Percentiles rank a stretch among this genome's conserved stretches.
These are phyloP conservation scores for Aureobasidium melanogenum DNA, from an alignment of 2,329 filamentous ascomycete species.

Conservation along the genomic window DNA sequence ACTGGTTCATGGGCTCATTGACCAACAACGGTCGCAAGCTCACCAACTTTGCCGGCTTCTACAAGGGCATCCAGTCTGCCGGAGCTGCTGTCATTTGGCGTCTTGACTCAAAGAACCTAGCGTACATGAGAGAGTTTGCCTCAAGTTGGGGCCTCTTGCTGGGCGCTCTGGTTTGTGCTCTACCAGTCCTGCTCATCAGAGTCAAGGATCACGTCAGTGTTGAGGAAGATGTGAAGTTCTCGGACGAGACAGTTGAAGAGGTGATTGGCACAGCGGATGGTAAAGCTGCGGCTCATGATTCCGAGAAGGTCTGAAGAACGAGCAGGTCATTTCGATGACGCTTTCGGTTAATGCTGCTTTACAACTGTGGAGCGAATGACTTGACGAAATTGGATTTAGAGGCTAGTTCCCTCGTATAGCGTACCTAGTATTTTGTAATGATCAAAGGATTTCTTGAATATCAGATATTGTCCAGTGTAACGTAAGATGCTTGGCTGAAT, in stretches of 20 bases:
- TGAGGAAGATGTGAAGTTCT: constrained; percentile 76
- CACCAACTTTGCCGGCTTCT: constrained; percentile 85
- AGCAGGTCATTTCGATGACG: background rate
- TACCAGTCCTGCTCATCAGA: constrained; percentile 68
- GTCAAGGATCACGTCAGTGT: constrained; percentile 74
- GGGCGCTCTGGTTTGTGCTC: constrained; percentile 65
- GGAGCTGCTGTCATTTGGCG: constrained; percentile 70
- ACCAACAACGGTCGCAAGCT: constrained; percentile 88
- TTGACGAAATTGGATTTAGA: background rate
- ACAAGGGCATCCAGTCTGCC: constrained; percentile 85
- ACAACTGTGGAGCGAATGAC: background rate
- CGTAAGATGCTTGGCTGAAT: background rate
- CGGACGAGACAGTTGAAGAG: constrained; percentile 71
- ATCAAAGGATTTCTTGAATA: background rate
- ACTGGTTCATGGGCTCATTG: constrained; percentile 93
- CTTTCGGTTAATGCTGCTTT: background rate
- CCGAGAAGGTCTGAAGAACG: constrained; percentile 14
- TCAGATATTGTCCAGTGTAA: background rate
- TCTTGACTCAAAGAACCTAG: constrained; percentile 52
- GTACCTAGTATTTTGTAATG: constrained; percentile 4
- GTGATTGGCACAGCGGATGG: constrained; percentile 35
- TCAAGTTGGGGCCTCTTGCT: constrained; percentile 67
- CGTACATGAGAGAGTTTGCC: constrained; percentile 65
- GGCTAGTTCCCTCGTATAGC: background rate
- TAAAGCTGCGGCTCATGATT: constrained; percentile 13